These are phyloP conservation scores for Leptographium radiaticola DNA, from an alignment of 2,329 filamentous ascomycete species.

Conservation along the genomic window DNA sequence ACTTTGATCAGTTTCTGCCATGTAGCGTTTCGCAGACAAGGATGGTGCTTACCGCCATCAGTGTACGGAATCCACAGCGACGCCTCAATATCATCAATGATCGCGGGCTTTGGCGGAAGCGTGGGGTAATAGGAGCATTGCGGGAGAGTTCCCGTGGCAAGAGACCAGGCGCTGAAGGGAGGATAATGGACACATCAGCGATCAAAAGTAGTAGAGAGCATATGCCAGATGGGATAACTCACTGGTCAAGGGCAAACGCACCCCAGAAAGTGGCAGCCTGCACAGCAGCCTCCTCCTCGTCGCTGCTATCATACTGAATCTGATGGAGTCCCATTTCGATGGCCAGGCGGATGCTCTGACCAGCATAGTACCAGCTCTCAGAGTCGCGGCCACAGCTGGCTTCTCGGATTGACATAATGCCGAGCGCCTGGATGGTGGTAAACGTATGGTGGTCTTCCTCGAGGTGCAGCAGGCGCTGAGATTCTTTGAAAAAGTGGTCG, in stretches of 20 bases:
- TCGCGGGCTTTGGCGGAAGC: conserved; percentile 45
- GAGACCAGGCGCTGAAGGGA: conserved; percentile 45
- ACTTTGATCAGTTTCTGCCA: neutral
- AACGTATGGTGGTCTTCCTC: conserved; percentile 47
- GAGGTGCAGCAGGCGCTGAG: conserved; percentile 44
- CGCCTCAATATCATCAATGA: conserved; percentile 46
- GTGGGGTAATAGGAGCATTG: conserved; percentile 44
- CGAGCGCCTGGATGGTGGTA: conserved; percentile 62
- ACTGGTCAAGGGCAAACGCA: conserved; percentile 51
- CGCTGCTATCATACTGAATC: conserved; percentile 27
- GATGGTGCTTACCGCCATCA: conserved; percentile 33
- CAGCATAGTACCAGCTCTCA: conserved; percentile 59
- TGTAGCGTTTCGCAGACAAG: neutral
- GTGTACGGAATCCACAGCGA: conserved; percentile 47
- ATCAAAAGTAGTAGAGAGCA: neutral
- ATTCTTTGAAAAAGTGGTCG: conserved; percentile 63
- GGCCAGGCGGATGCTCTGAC: conserved; percentile 58
- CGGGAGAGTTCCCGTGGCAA: conserved; percentile 49
- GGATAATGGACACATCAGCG: neutral
- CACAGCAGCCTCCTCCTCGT: conserved; percentile 44
- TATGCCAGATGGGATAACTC: conserved; percentile 17
- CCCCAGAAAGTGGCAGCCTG: conserved; percentile 49
- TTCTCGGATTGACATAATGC: conserved; percentile 64
- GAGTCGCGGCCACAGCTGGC: conserved; percentile 60
- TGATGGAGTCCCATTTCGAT: conserved; percentile 59